Evolutionary conservation across 257 asterid genomes (phyloP).

Genomic region (Linderniella brevidens): DNA sequence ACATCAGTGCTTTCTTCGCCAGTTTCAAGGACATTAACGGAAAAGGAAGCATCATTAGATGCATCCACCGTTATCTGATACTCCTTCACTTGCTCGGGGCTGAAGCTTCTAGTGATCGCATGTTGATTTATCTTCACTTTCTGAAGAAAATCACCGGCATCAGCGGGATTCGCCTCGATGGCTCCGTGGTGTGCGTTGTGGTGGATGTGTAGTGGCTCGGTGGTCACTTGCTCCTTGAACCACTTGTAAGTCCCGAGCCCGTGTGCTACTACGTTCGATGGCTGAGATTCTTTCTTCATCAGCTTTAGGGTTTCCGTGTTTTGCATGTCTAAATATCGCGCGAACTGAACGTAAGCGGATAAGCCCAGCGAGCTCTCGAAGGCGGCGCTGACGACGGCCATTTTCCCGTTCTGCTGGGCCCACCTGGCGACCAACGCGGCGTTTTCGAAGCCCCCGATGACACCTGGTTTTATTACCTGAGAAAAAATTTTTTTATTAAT

Average conservation of each 20-base stretch:
- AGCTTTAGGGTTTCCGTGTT: conserved; percentile 28
- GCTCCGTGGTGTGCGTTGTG: conserved; percentile 27
- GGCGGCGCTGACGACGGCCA: conserved; percentile 77
- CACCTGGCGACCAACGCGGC: conserved; percentile 71
- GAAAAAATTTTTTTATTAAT: not conserved
- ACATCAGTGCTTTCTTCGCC: conserved; percentile 52
- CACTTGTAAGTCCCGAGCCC: conserved; percentile 93
- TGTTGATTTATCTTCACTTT: conserved; percentile 34
- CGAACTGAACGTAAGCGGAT: conserved; percentile 67
- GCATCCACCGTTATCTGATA: conserved; percentile 35
- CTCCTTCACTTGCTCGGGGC: conserved; percentile 23
- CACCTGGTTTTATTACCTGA: conserved; percentile 91
- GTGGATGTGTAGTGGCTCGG: conserved; percentile 29
- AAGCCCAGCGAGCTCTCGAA: conserved; percentile 71
- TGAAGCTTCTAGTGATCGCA: conserved; percentile 29
- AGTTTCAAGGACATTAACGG: conserved; percentile 45
- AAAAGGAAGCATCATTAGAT: conserved; percentile 22
- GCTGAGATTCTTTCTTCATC: conserved; percentile 31
- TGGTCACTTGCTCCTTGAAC: conserved; percentile 62
- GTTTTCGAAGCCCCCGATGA: conserved; percentile 84
- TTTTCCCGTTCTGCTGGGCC: conserved; percentile 86
- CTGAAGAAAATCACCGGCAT: conserved; percentile 54
- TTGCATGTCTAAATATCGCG: conserved; percentile 60
- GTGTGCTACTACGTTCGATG: conserved; percentile 34
- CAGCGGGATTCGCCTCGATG: conserved; percentile 45